Conservation (phyloP, 1,139 yeast species). For the Hyphopichia fennica region DNA sequence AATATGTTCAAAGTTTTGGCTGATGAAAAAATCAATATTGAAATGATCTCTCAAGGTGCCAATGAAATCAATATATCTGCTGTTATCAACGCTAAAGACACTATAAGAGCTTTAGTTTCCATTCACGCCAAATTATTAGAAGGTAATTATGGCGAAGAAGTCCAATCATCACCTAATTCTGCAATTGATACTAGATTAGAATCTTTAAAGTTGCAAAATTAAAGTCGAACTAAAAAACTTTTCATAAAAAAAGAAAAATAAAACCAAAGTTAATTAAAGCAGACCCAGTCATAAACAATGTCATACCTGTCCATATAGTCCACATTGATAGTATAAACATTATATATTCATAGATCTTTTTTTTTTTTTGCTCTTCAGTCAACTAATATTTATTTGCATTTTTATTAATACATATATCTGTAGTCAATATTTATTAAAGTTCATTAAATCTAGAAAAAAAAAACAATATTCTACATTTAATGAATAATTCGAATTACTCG, state of each 20-base stretch:
- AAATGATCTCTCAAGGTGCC: constrained; percentile 98
- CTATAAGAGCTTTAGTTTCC: constrained; percentile 80
- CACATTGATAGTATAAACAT: too few species aligned
- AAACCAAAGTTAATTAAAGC: constrained; percentile 3
- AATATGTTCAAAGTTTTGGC: constrained; percentile 95
- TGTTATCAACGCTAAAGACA: constrained; percentile 81
- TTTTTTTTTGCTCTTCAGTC: background rate
- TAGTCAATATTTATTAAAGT: constrained; percentile 3
- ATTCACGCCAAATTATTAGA: constrained; percentile 79
- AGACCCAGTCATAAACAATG: too few species aligned
- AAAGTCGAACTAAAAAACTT: background rate
- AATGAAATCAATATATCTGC: constrained; percentile 96
- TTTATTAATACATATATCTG: constrained; percentile 1
- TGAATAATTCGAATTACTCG: too few species aligned
- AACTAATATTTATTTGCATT: constrained; percentile 1
- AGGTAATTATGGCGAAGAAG: constrained; percentile 29
- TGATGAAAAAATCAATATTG: constrained; percentile 88
- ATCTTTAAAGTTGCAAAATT: constrained; percentile 23
- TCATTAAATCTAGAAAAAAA: background rate
- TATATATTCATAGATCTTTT: too few species aligned
- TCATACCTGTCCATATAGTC: too few species aligned
- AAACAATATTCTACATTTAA: background rate
- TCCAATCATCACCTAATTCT: constrained; percentile 10
- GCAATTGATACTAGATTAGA: constrained; percentile 41
- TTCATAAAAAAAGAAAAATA: background rate